Evolutionary conservation across 768 basidiomycete species (phyloP), one percentile per base, ranked within the genome.

Genomic region (Wakefieldia striispora): DNA sequence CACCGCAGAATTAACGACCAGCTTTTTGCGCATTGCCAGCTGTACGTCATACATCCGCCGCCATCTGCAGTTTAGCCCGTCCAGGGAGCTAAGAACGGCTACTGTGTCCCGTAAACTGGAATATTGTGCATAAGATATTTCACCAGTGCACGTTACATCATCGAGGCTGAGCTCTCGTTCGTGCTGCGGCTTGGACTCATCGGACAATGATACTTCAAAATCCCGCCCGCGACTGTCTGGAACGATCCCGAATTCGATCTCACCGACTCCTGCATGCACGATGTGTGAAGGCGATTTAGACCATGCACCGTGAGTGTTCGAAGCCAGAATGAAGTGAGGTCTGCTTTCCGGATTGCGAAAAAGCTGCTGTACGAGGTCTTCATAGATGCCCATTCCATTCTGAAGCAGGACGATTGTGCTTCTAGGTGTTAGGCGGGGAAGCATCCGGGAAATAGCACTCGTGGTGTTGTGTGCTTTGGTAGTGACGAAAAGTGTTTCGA

Each of bases 321-420:
- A 81, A 13, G 86, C 85, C 45, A 95, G 70, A 55, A 98, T 79
- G 63, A 98, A 92, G 59, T 89, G 84, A 12, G 95, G 95, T 33
- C 95, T 82, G 24, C 75, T 72, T 29, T 74, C 65, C 20, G 84
- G 78, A 64, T 93, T 86, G 17, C 78, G 84, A 66, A 93, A 98
- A 37, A 92, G 58, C 6, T 76, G 58, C 6, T 70, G 61, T 16
- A 91, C 65, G 41, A 97, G 75, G 51, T 81, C 72, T 48, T 98
- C 95, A 66, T 92, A 90, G 9, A 95, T 72, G 11, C 93, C 95
- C 84, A 97, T 89, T 21, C 95, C 95, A 64, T 95, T 95, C 62
- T 95, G 91, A 45, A 97, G 69, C n/a, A 99, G 79, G 3, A 95
- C 89, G 55, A 98, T 83, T 31, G 94, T 95, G 38, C 86, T 88